Percentiles rank a stretch among this genome's conserved stretches.
Conservation (phyloP, 106 monocot species). For the Dendrobium chrysotoxum region DNA sequence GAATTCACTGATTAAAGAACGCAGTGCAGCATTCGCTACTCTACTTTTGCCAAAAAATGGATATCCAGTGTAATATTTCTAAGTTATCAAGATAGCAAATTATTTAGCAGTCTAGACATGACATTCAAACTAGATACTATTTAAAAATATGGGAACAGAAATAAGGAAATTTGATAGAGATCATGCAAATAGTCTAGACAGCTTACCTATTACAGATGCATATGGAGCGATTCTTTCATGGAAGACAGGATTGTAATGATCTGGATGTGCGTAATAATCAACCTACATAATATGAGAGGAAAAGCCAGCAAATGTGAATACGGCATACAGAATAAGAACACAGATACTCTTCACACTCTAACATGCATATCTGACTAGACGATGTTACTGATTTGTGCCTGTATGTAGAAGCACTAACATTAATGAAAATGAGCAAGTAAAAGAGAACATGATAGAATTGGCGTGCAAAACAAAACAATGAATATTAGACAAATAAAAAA, state of each 20-base stretch:
- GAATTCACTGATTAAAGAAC: background rate
- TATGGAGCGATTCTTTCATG: slow-evolving; percentile 94
- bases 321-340: background rate
- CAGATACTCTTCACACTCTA: background rate
- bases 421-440: background rate
- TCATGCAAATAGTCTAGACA: slow-evolving; percentile 1
- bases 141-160: slow-evolving; percentile 2
- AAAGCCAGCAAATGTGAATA: background rate
- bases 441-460: background rate
- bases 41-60: too few relatives aligned
- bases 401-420: background rate
- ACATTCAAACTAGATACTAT: background rate
- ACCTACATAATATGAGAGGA: slow-evolving; percentile 31
- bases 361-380: background rate
- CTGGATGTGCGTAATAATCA: slow-evolving; percentile 97
- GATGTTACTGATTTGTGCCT: background rate
- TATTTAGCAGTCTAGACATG: background rate
- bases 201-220: slow-evolving; percentile 82
- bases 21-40: background rate
- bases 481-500: background rate
- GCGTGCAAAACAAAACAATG: background rate
- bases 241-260: slow-evolving; percentile 73
- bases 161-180: slow-evolving; percentile 7
- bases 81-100: background rate
- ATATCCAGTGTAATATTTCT: background rate